Base-by-base conservation (phyloP, 306 rosid species). In the Casuarina equisetifolia region DNA sequence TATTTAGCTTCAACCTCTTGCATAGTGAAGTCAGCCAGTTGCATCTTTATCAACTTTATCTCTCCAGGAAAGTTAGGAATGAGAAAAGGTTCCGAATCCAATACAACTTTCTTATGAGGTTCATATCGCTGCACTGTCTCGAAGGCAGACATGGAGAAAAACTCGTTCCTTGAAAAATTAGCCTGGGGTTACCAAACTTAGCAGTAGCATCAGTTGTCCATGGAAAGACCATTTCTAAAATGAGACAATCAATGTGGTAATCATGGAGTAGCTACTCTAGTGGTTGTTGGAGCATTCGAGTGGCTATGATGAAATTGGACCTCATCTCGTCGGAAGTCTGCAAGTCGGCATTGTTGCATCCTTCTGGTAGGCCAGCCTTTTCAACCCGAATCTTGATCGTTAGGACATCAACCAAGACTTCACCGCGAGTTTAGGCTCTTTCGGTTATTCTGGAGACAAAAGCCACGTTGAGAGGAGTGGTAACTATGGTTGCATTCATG, bases 121-220 rank as follows among this genome's bases (percentile, higher is more conserved):
- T 88, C 45, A 74, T 85, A 73, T 1, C 35, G 45, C 53, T 38
- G 48, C 80, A 10, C 50, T 80, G 77, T 2, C 79, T 83, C 0
- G 2, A 15, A 2, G 85, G 78, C 85, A 61, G 87, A 85, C 2
- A 76, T 3, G 2, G 94, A 78, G 61, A 90, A 86, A 74, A 85
- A 8, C 94, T 70, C 2, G 74, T 45, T 0, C 96, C 94, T 7
- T 84, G 86, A 44, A 93, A 93, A 51, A 76, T 79, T 10, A 91
- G 54, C 81, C 88, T 79, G 0, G 94, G 97, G 64, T 89, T 88
- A 1, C 79, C 79, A 19, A 85, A 73, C 19, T 86, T 88, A 0
- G 83, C 81, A 0, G 93, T 86, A 1, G 85, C 85, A 19, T 89
- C 88, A 2, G 74, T 66, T 1, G 83, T 58, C 89, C 88, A 88